These are phyloP conservation scores for Colletotrichum sansevieriae DNA, from an alignment of 2,329 filamentous ascomycete species.

Conservation along the genomic window DNA sequence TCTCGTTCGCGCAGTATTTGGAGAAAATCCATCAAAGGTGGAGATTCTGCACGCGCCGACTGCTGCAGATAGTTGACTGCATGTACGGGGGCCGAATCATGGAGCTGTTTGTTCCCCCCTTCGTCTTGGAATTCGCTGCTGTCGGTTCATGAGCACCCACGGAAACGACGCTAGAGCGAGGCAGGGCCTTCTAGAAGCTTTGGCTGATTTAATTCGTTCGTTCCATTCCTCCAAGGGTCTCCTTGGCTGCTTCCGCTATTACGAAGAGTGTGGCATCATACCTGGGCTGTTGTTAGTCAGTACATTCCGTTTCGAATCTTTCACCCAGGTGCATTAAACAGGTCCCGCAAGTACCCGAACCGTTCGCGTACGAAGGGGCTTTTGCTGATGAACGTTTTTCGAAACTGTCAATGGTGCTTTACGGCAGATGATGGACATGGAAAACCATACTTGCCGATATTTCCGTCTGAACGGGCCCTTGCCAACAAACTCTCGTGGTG, in stretches of 20 bases:
- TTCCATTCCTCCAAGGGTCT: constrained; percentile 6
- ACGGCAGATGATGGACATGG: neutral
- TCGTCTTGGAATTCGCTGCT: constrained; percentile 1
- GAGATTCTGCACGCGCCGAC: neutral
- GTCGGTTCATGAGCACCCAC: neutral
- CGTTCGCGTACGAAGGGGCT: neutral
- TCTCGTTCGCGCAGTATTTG: neutral
- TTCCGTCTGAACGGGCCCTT: constrained; percentile 17
- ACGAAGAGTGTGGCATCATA: neutral
- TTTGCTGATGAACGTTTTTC: constrained; percentile 5
- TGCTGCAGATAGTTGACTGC: neutral
- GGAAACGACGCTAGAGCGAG: constrained; percentile 11
- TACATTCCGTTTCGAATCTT: constrained; percentile 18
- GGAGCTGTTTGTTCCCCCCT: neutral
- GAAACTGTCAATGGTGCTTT: neutral
- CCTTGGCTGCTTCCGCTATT: neutral
- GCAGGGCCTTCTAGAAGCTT: constrained; percentile 20
- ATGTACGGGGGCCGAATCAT: neutral
- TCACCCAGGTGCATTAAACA: neutral
- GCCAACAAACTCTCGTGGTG: constrained; percentile 7
- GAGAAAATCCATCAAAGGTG: constrained; percentile 9
- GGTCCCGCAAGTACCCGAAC: neutral
- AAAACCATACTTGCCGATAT: constrained; percentile 4
- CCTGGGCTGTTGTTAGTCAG: neutral
- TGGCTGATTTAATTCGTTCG: neutral